Percentiles rank a stretch among this genome's conserved stretches.
These are phyloP conservation scores for Cercospora sojina DNA, from an alignment of 2,329 filamentous ascomycete species.

Conservation along the genomic window DNA sequence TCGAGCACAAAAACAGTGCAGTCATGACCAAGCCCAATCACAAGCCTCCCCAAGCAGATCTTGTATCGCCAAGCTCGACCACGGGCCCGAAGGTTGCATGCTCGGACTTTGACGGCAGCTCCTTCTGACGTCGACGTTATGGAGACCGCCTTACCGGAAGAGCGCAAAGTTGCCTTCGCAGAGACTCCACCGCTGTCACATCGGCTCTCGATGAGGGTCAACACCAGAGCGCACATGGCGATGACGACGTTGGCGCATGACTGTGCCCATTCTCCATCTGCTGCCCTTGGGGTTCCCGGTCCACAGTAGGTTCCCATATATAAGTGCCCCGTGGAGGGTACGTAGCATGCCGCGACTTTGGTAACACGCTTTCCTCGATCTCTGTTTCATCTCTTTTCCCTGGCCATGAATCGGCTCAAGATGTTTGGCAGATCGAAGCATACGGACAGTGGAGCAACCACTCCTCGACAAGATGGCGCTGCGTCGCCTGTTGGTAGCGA, in stretches of 20 bases:
- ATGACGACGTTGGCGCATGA: slow-evolving; percentile 15
- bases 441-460: slow-evolving; percentile 11
- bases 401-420: slow-evolving; percentile 3
- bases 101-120: not conserved
- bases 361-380: not conserved
- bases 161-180: not conserved
- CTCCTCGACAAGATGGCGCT: slow-evolving; percentile 14
- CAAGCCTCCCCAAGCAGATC: slow-evolving; percentile 7
- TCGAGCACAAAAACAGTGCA: not conserved
- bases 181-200: not conserved
- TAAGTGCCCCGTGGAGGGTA: slow-evolving; percentile 12
- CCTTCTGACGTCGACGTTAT: slow-evolving; percentile 2
- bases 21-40: slow-evolving; percentile 4
- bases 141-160: not conserved
- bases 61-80: slow-evolving; percentile 1
- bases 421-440: slow-evolving; percentile 5
- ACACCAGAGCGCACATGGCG: slow-evolving; percentile 11
- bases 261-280: not conserved
- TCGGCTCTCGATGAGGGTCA: not conserved
- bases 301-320: slow-evolving; percentile 4
- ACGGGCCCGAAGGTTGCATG: not conserved
- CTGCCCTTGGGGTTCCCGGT: slow-evolving; percentile 13
- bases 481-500: not conserved
- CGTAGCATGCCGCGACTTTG: not conserved
- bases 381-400: not conserved